Conservation (phyloP, 768 basidiomycete genomes). For the Boletus reticulatus region DNA sequence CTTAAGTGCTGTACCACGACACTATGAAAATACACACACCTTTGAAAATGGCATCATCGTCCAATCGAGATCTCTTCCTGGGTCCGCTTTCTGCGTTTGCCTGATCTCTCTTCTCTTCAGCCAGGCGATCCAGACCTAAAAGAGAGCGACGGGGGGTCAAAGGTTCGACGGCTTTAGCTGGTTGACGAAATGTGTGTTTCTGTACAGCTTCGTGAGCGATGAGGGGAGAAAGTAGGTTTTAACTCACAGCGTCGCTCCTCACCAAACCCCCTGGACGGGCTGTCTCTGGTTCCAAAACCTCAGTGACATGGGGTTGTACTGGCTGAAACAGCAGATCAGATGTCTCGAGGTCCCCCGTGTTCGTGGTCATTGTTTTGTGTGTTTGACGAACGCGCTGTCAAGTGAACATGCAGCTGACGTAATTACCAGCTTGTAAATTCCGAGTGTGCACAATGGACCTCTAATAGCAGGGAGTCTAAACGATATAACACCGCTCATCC, state of each 20-base stretch:
- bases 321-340: conserved; percentile 48
- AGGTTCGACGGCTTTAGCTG: conserved; percentile 69
- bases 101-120: conserved; percentile 80
- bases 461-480: too few relatives aligned
- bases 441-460: too few relatives aligned
- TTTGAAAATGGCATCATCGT: conserved; percentile 79
- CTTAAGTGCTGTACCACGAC: not conserved
- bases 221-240: not conserved
- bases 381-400: too few relatives aligned
- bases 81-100: conserved; percentile 42
- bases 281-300: conserved; percentile 81
- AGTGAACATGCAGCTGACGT: too few relatives aligned
- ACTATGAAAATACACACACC: conserved; percentile 43
- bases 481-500: too few relatives aligned
- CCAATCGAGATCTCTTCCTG: conserved; percentile 64
- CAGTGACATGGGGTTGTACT: conserved; percentile 62
- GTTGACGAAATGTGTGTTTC: conserved; percentile 81
- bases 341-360: conserved; percentile 32
- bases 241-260: conserved; percentile 57
- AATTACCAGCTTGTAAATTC: too few relatives aligned
- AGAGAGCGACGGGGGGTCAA: conserved; percentile 77
- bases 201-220: conserved; percentile 28
- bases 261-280: conserved; percentile 77
- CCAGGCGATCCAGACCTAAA: conserved; percentile 85
- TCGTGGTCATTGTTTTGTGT: too few relatives aligned